Base-by-base conservation (phyloP, 2,329 filamentous ascomycete genomes). In the Cytospora mali region DNA sequence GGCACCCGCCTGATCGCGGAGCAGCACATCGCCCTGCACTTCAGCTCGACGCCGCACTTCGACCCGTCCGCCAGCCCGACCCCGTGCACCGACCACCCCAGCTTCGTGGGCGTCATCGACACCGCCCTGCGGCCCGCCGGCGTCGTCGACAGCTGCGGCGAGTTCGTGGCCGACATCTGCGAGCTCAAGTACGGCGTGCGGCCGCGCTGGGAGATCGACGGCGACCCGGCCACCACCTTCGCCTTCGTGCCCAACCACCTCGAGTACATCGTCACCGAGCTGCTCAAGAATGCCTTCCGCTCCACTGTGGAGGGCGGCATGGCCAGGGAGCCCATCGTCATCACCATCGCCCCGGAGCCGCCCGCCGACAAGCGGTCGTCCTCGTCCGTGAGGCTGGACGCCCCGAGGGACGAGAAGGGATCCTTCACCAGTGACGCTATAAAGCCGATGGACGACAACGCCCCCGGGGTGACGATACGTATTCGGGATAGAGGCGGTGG, bases 401-500 rank as follows among this genome's bases (percentile, higher is more conserved):
- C 18, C 33, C 29, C 54, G 73, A 7, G 75, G 73, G 49, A 74
- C 76, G 39, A 74, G 74, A 28, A 42, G 63, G 79, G 78, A 58
- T 74, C 72, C 10, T 79, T 80, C 61, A 72, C 73, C 48, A 75
- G 72, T 65, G 80, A 82, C 62, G 73, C 78, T 56, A 87, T 88
- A 66, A 76, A 77, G 39, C 84, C 84, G 0, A 79, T 88, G 6
- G 84, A 87, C 65, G 84, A 88, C 70, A 83, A 86, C 62, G 85
- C 88, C 0, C 92, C 93, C 0, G 93, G 93, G 42, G 92, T 99
- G 14, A 98, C 95, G 0, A 96, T 99, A 69, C 88, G 95, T 27
- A 97, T 99, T 69, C 88, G 95, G 10, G 95, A 99, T 73, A 88
- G 93, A n/a, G 95, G 95, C 55, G 94, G 94, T 49, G 95, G 95